Base-by-base conservation (phyloP, 2,329 filamentous ascomycete species). In the Claviceps sp. region DNA sequence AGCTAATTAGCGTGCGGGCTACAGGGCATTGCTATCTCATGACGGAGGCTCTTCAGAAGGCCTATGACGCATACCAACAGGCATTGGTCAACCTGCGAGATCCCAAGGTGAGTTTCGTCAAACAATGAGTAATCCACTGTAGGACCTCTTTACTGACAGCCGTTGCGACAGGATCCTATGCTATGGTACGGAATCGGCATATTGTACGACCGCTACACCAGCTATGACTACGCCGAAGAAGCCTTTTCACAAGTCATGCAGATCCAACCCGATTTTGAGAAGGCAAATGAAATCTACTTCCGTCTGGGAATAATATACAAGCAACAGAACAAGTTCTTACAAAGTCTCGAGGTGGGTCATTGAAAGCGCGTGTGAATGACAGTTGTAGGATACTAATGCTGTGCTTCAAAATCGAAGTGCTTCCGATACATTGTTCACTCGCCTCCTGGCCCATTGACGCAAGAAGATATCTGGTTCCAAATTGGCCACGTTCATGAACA, bases 391-490 rank as follows among this genome's bases (percentile, higher is more conserved):
- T 16, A 14, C 47, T 48, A 41, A 48, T 9, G 4, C 3, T 30
- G 30, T 34, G 9, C 9, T 30, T 26, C 18, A 47, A 47, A 43
- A 13, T n/a, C 30, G 38, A 11, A 96, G 88, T 97, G 93, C 74
- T 98, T 98, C 74, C 93, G 93, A 70, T 97, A 95, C 66, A 98
- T 98, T 59, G 90, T 97, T 57, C 85, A 81, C 59, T 90, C 95
- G 50, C 91, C 93, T 30, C 93, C 93, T 3, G 84, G 88, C 4
- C 93, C 93, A 2, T 70, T 98, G 60, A 96, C 90, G 0, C 90
- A 97, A 67, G 91, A 97, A 67, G 93, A 98, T 61, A 98, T 98
- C 55, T 97, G 91, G 91, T 98, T 98, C 73, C 93, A 98, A 69
- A 97, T 98, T 63, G 93, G 93, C 26, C 93, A 98, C 67, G 93